A percentile compares a stretch with the other conserved stretches of the same genome.
Evolutionary conservation across 495 filamentous ascomycete species (phyloP).

Genomic region (Hypomontagnella submonticulosa): DNA sequence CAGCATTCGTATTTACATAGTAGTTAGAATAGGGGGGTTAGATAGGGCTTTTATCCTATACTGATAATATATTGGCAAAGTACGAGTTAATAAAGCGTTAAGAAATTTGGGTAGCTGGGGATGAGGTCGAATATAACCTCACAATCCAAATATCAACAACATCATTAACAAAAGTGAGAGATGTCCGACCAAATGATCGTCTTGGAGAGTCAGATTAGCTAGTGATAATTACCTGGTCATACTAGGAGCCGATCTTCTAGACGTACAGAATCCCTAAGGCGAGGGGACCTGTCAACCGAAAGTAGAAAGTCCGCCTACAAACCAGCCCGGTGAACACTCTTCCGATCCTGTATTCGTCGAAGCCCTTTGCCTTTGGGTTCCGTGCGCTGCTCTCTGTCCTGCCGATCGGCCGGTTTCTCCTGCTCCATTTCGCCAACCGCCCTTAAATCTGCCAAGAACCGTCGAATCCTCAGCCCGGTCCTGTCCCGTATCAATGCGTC

Average conservation of each 20-base stretch:
- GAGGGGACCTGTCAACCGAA: no score
- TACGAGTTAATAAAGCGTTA: no score
- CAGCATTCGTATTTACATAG: no score
- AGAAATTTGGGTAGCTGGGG: background rate
- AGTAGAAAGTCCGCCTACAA: conserved; percentile 6
- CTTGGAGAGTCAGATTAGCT: conserved; percentile 9
- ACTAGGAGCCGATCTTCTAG: conserved; percentile 12
- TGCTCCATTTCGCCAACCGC: conserved; percentile 52
- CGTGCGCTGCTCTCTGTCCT: conserved; percentile 5
- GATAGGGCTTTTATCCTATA: no score
- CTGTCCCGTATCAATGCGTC: conserved; percentile 57
- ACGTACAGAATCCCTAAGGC: background rate
- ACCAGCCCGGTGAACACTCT: background rate
- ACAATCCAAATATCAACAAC: background rate
- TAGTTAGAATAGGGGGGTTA: no score
- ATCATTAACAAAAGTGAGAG: background rate
- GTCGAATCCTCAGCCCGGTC: conserved; percentile 58
- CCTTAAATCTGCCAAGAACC: conserved; percentile 60
- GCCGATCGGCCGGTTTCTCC: conserved; percentile 11
- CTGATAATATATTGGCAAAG: no score
- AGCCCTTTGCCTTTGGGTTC: conserved; percentile 6
- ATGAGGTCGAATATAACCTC: background rate
- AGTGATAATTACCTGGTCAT: conserved; percentile 16
- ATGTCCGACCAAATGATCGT: background rate
- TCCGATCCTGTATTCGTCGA: conserved; percentile 7